Base-by-base conservation (phyloP, 306 rosid species). In the Hylodesmum podocarpum region DNA sequence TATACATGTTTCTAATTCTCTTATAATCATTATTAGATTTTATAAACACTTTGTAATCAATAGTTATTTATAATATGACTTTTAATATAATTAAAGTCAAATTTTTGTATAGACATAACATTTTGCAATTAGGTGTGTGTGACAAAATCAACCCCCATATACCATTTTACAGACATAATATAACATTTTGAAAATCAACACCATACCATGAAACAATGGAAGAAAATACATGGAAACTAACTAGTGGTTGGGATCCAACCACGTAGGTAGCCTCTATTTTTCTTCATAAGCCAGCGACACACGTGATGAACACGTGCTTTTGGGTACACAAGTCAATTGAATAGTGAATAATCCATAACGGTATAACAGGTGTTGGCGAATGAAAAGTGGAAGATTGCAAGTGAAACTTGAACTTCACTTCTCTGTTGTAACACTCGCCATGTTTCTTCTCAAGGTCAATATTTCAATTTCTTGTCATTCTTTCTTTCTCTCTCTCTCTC, bases 371-470 rank as follows among this genome's bases (percentile, higher is more conserved):
- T n/a, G n/a, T 24, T 13, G 3, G 31, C 31, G 1, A 51, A 75
- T 78, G 86, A 69, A 25, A 13, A 74, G 41, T 31, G 50, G 43
- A 15, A 49, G 37, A 10, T 12, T 84, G 74, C 24, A 57, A 5
- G 22, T 84, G 21, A 66, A 75, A 63, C 18, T 75, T 3, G 16
- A 62, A 14, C 34, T 81, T 72, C 83, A 73, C 55, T 27, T 87
- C 5, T 81, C 88, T 70, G 14, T 80, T 11, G 11, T 65, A 44
- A 19, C 85, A 13, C 77, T 88, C 62, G 57, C 87, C 0, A 91
- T 93, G 98, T 88, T 93, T 73, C 82, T 91, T 83, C 85, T 94
- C 85, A 89, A 88, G 86, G 97, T 86, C 1, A 31, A 55, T 6
- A 11, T 58, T 18, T 40, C 28, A 8, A 2, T 44, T 16, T 7